A percentile compares a stretch with the other conserved stretches of the same genome.
These are phyloP conservation scores for Chrysanthemum makinoi DNA, from an alignment of 129 eudicot species.

Conservation along the genomic window DNA sequence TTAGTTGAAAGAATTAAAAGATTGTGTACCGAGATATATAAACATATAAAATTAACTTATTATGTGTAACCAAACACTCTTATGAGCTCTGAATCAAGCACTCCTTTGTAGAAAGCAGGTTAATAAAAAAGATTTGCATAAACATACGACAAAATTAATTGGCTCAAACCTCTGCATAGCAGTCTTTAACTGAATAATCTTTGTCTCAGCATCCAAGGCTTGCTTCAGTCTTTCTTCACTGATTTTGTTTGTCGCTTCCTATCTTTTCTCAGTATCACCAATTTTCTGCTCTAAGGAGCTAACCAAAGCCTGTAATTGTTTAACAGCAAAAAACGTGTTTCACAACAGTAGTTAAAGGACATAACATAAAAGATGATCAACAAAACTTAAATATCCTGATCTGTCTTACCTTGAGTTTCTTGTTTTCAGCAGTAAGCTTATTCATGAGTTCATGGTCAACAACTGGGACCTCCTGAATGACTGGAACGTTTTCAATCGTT, in stretches of 20 bases:
- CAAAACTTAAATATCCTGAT: too few species aligned
- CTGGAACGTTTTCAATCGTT: too few species aligned
- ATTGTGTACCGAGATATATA: too few species aligned
- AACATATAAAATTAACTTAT: too few species aligned
- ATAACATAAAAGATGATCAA: too few species aligned
- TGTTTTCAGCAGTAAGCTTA: slow-evolving; percentile 66
- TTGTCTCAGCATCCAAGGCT: slow-evolving; percentile 86
- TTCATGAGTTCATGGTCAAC: slow-evolving; percentile 56
- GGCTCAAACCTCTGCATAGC: slow-evolving; percentile 66
- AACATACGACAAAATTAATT: too few species aligned
- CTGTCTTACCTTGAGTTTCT: slow-evolving; percentile 62
- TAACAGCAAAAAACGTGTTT: background rate
- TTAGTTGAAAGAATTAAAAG: too few species aligned
- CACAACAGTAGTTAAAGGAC: background rate
- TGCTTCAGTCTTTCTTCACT: slow-evolving; percentile 88
- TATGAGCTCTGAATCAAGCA: too few species aligned
- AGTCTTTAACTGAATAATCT: slow-evolving; percentile 68
- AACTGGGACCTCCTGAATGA: slow-evolving; percentile 35
- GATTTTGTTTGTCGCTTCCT: slow-evolving; percentile 74
- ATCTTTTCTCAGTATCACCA: slow-evolving; percentile 84
- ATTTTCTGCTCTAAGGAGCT: slow-evolving; percentile 74
- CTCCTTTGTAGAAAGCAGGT: too few species aligned
- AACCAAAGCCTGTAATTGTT: slow-evolving; percentile 56
- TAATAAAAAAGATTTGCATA: too few species aligned
- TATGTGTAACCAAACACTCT: too few species aligned